A percentile compares a stretch with the other conserved stretches of the same genome.
Conservation (phyloP, 768 basidiomycete species). For the Glaciozyma martinii region DNA sequence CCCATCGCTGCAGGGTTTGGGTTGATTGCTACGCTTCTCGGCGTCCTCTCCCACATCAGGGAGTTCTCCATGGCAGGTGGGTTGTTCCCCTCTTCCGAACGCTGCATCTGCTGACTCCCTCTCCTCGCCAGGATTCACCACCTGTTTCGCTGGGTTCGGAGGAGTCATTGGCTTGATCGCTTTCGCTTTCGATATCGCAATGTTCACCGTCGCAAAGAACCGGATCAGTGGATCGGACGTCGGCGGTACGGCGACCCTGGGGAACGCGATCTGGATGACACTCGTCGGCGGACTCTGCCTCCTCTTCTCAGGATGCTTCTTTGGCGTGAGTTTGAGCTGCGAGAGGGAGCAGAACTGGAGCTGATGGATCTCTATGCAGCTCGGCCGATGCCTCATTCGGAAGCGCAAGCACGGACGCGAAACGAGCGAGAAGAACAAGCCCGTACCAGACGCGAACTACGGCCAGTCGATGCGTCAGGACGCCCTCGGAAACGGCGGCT, state of each 20-base stretch:
- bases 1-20: slow-evolving; percentile 73
- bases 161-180: slow-evolving; percentile 70
- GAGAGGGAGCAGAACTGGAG: no score
- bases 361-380: background rate
- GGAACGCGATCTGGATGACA: slow-evolving; percentile 82
- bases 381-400: slow-evolving; percentile 25
- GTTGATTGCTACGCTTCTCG: slow-evolving; percentile 64
- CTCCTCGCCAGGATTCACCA: slow-evolving; percentile 46
- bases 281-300: slow-evolving; percentile 73
- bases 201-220: slow-evolving; percentile 81
- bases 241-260: slow-evolving; percentile 42
- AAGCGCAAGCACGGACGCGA: slow-evolving; percentile 11
- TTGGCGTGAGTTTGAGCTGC: slow-evolving; percentile 44
- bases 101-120: no score
- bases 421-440: slow-evolving; percentile 20
- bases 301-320: slow-evolving; percentile 86
- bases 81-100: slow-evolving; percentile 69
- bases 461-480: slow-evolving; percentile 18
- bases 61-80: slow-evolving; percentile 54
- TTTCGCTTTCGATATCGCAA: slow-evolving; percentile 82
- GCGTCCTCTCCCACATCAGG: slow-evolving; percentile 76
- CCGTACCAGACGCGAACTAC: slow-evolving; percentile 8
- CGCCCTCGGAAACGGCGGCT: slow-evolving; percentile 4
- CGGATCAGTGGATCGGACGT: slow-evolving; percentile 52
- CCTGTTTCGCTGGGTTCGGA: slow-evolving; percentile 51